Evolutionary conservation across 176 grass and related monocot genomes (phyloP).

Genomic region (Pontederia crassipes): DNA sequence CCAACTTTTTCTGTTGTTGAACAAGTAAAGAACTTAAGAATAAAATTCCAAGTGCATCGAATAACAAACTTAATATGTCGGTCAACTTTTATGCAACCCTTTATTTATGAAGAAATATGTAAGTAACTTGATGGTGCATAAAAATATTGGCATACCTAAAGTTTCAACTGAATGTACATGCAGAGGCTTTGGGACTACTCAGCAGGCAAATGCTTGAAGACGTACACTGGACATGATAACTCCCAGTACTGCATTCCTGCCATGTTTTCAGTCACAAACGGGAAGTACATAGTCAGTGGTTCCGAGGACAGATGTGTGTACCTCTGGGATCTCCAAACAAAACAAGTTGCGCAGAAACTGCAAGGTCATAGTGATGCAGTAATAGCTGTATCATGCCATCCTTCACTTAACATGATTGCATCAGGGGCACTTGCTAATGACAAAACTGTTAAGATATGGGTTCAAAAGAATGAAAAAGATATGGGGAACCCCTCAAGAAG

Average conservation of each 20-base stretch:
- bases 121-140: neutral
- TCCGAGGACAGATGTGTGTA: slow-evolving; percentile 85
- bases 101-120: too few relatives aligned
- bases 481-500: neutral
- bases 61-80: too few relatives aligned
- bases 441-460: slow-evolving; percentile 89
- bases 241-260: slow-evolving; percentile 70
- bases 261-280: slow-evolving; percentile 70
- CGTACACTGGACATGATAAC: slow-evolving; percentile 80
- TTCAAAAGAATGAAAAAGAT: slow-evolving; percentile 53
- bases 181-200: slow-evolving; percentile 93
- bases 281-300: slow-evolving; percentile 87
- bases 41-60: too few relatives aligned
- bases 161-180: neutral
- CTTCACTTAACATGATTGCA: slow-evolving; percentile 70
- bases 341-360: slow-evolving; percentile 79
- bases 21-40: too few relatives aligned
- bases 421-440: slow-evolving; percentile 69
- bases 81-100: too few relatives aligned
- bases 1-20: too few relatives aligned
- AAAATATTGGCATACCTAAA: neutral
- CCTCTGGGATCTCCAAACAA: slow-evolving; percentile 91
- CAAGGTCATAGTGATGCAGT: slow-evolving; percentile 70
- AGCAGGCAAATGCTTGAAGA: slow-evolving; percentile 82
- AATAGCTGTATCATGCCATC: slow-evolving; percentile 81